Evolutionary conservation across 371 early-diverging fungal genomes (phyloP).

Genomic region (Lichtheimia ramosa): DNA sequence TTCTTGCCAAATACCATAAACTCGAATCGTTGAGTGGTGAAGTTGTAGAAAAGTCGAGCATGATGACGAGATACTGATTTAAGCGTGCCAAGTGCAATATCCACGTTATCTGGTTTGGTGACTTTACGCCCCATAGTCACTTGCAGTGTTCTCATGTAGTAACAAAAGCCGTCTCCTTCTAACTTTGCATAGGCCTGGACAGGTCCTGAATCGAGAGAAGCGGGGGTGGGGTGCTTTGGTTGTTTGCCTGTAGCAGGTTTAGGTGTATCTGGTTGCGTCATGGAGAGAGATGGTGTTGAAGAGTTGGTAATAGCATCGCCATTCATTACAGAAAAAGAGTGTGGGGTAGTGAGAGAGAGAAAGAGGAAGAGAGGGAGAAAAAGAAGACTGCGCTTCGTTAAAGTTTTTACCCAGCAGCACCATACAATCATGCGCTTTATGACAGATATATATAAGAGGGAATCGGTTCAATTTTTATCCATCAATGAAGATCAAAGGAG

Average conservation of each 20-base stretch:
- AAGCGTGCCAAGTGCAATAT: conserved; percentile 80
- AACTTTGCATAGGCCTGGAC: conserved; percentile 90
- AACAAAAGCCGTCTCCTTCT: conserved; percentile 79
- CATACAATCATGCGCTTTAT: no score
- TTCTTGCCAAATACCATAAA: conserved; percentile 85
- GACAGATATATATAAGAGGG: no score
- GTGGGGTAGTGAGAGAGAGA: no score
- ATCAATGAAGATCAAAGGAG: no score
- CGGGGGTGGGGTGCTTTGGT: conserved; percentile 13
- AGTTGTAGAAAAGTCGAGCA: conserved; percentile 83
- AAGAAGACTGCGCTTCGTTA: not conserved
- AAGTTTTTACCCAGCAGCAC: no score
- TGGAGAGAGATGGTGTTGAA: conserved; percentile 3
- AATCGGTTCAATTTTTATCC: no score
- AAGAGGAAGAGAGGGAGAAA: not conserved
- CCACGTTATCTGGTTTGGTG: conserved; percentile 54
- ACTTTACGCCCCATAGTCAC: conserved; percentile 76
- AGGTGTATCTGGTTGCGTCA: not conserved
- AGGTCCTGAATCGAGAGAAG: conserved; percentile 37
- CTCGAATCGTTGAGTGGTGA: conserved; percentile 76
- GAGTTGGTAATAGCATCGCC: conserved; percentile 4
- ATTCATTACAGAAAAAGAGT: not conserved
- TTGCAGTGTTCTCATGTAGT: conserved; percentile 76
- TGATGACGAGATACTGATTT: conserved; percentile 85
- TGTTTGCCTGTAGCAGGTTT: conserved; percentile 1